These are phyloP conservation scores for Coemansia aciculifera DNA, from an alignment of 192 early-diverging fungal species.

Conservation along the genomic window DNA sequence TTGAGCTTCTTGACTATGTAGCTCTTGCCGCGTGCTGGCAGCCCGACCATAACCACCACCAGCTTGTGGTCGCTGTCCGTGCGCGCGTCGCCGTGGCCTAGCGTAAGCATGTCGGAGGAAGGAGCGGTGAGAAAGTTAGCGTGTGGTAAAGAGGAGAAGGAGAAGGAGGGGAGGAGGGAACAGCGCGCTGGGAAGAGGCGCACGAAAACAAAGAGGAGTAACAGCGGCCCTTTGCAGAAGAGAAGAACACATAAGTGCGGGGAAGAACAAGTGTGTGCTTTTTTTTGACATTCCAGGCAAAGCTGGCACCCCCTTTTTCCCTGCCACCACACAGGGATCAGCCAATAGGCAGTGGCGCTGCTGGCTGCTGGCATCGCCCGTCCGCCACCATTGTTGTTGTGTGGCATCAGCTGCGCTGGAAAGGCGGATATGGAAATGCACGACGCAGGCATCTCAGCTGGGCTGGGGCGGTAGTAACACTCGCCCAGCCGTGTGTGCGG, in stretches of 20 bases:
- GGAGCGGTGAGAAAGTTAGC: neutral
- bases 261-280: neutral
- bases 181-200: neutral
- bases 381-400: slow-evolving; percentile 3
- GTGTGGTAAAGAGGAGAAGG: neutral
- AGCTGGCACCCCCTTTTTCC: neutral
- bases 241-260: slow-evolving; percentile 5
- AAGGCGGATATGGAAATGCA: slow-evolving; percentile 3
- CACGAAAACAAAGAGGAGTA: neutral
- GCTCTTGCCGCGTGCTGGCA: slow-evolving; percentile 94
- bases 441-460: neutral
- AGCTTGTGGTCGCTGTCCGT: slow-evolving; percentile 84
- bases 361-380: slow-evolving; percentile 7
- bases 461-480: neutral
- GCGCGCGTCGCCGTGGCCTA: slow-evolving; percentile 52
- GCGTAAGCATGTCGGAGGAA: slow-evolving; percentile 21
- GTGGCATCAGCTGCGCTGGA: slow-evolving; percentile 3
- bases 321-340: neutral
- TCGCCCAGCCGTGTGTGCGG: neutral
- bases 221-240: neutral
- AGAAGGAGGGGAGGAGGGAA: neutral
- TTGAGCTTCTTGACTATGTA: slow-evolving; percentile 95
- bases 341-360: slow-evolving; percentile 3
- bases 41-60: slow-evolving; percentile 94
- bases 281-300: neutral